phyloP scores from a whole-genome alignment of 805 yeast genomes.

The Suhomyces kilbournensis region DNA sequence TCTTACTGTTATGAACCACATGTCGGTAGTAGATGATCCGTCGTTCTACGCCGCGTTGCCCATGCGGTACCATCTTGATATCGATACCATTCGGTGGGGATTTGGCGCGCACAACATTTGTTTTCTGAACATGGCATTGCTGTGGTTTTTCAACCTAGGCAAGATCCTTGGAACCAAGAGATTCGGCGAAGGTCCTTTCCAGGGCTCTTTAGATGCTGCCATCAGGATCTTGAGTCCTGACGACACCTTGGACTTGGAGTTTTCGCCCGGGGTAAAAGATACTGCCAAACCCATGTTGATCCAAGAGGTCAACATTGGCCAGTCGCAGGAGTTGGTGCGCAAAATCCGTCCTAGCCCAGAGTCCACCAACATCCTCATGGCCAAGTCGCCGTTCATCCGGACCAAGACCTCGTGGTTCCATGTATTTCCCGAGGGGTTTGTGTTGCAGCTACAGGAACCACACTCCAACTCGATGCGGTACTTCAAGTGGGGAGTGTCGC shows the following conservation, averaged over 20 bases:
- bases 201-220: conserved; percentile 84
- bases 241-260: conserved; percentile 54
- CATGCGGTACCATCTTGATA: conserved; percentile 55
- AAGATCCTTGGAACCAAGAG: conserved; percentile 84
- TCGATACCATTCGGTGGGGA: conserved; percentile 85
- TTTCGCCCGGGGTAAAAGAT: conserved; percentile 27
- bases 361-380: conserved; percentile 25
- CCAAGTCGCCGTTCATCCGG: conserved; percentile 52
- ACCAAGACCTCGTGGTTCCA: conserved; percentile 84
- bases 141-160: conserved; percentile 78
- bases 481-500: conserved; percentile 92
- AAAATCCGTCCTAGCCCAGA: conserved; percentile 27
- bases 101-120: conserved; percentile 91
- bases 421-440: conserved; percentile 93
- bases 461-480: conserved; percentile 84
- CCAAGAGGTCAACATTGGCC: conserved; percentile 35
- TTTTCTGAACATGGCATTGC: conserved; percentile 52
- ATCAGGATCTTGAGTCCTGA: conserved; percentile 77
- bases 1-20: conserved; percentile 87
- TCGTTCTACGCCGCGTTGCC: conserved; percentile 85
- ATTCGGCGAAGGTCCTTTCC: conserved; percentile 92
- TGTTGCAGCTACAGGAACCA: conserved; percentile 79
- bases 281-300: conserved; percentile 31
- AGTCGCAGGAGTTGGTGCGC: conserved; percentile 17
- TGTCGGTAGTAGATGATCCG: conserved; percentile 92